Evolutionary conservation across 805 yeast genomes (phyloP), one percentile per base, ranked within the genome.

Genomic region (Myxozyma udenii): DNA sequence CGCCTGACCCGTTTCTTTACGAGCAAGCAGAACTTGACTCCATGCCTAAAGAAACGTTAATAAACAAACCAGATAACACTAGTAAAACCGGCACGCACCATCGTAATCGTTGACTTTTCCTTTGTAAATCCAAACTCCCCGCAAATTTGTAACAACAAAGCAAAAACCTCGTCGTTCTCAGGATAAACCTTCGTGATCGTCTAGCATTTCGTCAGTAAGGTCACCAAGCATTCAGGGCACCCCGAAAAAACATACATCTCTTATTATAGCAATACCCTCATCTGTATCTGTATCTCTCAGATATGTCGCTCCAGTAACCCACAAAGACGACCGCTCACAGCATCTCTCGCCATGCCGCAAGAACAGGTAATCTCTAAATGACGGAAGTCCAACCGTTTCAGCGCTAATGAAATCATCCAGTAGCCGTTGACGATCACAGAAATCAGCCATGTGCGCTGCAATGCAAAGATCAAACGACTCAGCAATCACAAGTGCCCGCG

Each of bases 401-500:
- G 54, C 45, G 32, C 51, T 57, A 24, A 46, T 39, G 46, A 66
- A 68, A 6, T 53, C 57, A 38, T 58, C 66, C 28, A 68, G 55
- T 42, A 65, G 50, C 6, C 68, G 61, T 21, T 58, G 57, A 4
- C 57, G 52, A 30, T 61, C 55, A 48, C 68, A 64, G 37, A 66
- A 52, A 51, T 66, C 65, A 11, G 65, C 62, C 41, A 64, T 43
- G 23, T 58, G 53, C 2, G 70, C 63, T 1, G 71, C 68, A 6
- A 61, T 51, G 19, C 64, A 58, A 3, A 58, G 19, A 43, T 68
- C 71, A 1, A 65, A 45, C 4, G 39, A 33, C 23, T 64, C 68
- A 1, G 64, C 37, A 11, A 52, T 24, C 22, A 51, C 53, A 11
- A 60, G 41, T 4, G 44, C 52, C 26, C 45, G 33, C 5, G 67